phyloP scores from a whole-genome alignment of 179 eudicot genomes.

The Gypsophila paniculata region DNA sequence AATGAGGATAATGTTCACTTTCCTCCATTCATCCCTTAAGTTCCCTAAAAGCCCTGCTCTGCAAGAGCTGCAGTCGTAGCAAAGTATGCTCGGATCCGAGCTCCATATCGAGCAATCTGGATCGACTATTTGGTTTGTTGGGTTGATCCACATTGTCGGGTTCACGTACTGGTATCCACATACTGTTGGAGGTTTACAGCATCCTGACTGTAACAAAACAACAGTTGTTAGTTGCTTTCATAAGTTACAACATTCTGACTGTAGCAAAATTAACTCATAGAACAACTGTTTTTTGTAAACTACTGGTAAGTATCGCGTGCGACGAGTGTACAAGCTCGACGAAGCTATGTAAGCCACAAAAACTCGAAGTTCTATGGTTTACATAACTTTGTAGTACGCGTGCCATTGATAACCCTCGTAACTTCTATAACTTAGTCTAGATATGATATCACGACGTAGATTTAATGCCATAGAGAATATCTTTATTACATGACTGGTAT shows the following conservation, averaged over 20 bases:
- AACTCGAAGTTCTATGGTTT: too few species aligned
- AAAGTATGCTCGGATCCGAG: slow-evolving; percentile 68
- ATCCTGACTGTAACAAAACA: slow-evolving; percentile 65
- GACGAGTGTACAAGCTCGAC: too few species aligned
- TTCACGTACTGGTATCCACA: slow-evolving; percentile 76
- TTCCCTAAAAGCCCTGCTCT: slow-evolving; percentile 90
- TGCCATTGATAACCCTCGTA: too few species aligned
- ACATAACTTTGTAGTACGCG: too few species aligned
- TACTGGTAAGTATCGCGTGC: too few species aligned
- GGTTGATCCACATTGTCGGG: slow-evolving; percentile 77
- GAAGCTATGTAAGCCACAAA: too few species aligned
- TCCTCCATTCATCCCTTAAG: slow-evolving; percentile 85
- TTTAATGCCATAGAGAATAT: too few species aligned
- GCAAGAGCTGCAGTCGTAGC: slow-evolving; percentile 86
- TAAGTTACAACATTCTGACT: neutral
- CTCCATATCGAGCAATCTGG: slow-evolving; percentile 76
- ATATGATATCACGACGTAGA: too few species aligned
- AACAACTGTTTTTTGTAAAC: too few species aligned
- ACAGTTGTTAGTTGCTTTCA: neutral
- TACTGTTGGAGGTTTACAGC: slow-evolving; percentile 82
- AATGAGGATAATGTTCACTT: slow-evolving; percentile 62
- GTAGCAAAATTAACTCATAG: too few species aligned
- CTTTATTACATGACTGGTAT: too few species aligned
- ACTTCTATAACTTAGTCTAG: too few species aligned
- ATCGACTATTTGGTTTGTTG: slow-evolving; percentile 47